These are phyloP conservation scores for Leersia perrieri DNA, from an alignment of 176 grass and related monocot species.

Conservation along the genomic window DNA sequence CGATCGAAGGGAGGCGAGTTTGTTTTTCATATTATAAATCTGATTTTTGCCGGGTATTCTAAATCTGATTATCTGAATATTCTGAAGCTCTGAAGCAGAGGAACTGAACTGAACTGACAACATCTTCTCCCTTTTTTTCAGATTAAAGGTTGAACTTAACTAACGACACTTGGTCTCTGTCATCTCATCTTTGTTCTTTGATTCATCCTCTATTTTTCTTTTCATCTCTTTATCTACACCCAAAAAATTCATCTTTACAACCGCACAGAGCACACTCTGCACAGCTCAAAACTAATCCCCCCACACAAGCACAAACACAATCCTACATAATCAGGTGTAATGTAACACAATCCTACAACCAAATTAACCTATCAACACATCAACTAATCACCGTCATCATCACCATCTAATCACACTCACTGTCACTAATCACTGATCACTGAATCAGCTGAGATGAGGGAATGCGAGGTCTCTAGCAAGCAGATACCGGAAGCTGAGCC, in stretches of 20 bases:
- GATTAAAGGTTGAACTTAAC: background rate
- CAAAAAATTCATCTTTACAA: constrained; percentile 26
- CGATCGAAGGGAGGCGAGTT: no score
- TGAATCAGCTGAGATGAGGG: constrained; percentile 58
- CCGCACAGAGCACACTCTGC: background rate
- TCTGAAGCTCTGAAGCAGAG: background rate
- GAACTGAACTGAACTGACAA: background rate
- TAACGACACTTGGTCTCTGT: background rate
- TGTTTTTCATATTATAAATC: no score
- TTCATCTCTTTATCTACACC: constrained; percentile 11
- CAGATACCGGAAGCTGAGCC: constrained; percentile 71
- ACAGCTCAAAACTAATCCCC: background rate
- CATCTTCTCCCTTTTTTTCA: background rate
- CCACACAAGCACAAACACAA: background rate
- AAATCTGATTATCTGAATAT: no score
- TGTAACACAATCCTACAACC: constrained; percentile 14
- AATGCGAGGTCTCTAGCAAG: constrained; percentile 78
- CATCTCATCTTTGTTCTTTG: background rate
- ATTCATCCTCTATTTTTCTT: background rate
- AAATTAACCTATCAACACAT: constrained; percentile 43
- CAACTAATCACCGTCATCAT: background rate
- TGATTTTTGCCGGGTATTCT: no score
- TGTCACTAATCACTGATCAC: background rate
- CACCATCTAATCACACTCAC: background rate
- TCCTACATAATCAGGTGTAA: background rate